phyloP scores from a whole-genome alignment of 106 monocot species.

The Chionographis japonica region DNA sequence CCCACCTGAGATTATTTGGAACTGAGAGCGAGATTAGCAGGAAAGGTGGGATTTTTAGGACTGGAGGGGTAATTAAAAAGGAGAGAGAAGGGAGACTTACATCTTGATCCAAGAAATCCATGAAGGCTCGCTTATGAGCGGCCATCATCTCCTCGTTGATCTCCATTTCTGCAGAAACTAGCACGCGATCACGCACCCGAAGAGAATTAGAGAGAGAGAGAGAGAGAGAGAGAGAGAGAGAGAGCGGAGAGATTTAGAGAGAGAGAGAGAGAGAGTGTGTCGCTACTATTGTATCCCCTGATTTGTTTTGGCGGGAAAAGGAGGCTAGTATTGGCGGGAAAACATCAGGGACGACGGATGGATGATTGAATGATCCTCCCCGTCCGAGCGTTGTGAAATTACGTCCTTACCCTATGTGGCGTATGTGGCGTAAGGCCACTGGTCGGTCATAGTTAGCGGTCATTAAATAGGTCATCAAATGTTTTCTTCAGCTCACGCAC shows the following conservation, averaged over 20 bases:
- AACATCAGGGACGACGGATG: not conserved
- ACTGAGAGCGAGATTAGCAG: too few relatives aligned
- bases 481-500: too few relatives aligned
- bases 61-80: not conserved
- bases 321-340: constrained; percentile 17
- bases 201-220: not conserved
- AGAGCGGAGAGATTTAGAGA: constrained; percentile 1
- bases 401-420: too few relatives aligned
- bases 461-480: too few relatives aligned
- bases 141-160: constrained; percentile 85
- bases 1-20: constrained; percentile 39
- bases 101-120: constrained; percentile 86
- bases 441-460: too few relatives aligned
- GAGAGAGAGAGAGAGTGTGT: not conserved
- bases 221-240: too few relatives aligned
- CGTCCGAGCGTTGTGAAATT: too few relatives aligned
- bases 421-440: too few relatives aligned
- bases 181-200: not conserved
- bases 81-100: constrained; percentile 21
- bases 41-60: not conserved
- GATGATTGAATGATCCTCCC: too few relatives aligned
- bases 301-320: constrained; percentile 21
- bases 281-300: not conserved
- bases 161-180: constrained; percentile 42
- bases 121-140: constrained; percentile 78